Evolutionary conservation across 441 rosid species (phyloP).

Genomic region (Syzygium malaccense): DNA sequence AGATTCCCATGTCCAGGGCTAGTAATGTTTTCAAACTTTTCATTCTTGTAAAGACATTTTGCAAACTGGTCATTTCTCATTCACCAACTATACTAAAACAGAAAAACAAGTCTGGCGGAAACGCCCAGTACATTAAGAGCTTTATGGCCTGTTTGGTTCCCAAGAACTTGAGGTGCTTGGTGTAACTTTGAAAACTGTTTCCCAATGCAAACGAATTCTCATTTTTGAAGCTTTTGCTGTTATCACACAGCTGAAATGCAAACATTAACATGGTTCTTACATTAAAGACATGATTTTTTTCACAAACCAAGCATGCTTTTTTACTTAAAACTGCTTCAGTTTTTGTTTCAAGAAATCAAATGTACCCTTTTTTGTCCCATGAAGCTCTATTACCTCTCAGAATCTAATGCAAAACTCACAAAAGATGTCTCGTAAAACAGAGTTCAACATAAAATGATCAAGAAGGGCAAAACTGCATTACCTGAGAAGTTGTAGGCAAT

Average conservation of each 20-base stretch:
- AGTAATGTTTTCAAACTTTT: neutral
- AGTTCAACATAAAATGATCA: neutral
- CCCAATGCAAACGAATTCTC: neutral
- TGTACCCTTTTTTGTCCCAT: neutral
- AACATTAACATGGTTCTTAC: neutral
- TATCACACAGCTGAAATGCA: neutral
- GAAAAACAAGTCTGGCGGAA: neutral
- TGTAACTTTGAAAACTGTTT: neutral
- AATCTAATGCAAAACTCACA: neutral
- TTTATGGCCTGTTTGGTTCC: neutral
- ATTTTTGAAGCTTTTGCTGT: neutral
- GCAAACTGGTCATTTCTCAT: neutral
- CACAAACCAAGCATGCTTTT: neutral
- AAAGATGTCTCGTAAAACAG: neutral
- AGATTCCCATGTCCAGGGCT: neutral
- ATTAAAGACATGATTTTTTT: neutral
- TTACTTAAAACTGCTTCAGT: neutral
- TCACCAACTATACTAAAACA: neutral
- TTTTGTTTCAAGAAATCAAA: neutral
- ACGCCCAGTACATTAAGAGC: neutral
- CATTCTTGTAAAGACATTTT: neutral
- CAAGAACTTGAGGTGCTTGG: neutral
- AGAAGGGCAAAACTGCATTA: neutral
- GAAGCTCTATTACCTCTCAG: neutral
- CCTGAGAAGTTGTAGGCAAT: slow-evolving; percentile 46